Conservation (phyloP, 257 asterid genomes). For the Craterostigma plantagineum region DNA sequence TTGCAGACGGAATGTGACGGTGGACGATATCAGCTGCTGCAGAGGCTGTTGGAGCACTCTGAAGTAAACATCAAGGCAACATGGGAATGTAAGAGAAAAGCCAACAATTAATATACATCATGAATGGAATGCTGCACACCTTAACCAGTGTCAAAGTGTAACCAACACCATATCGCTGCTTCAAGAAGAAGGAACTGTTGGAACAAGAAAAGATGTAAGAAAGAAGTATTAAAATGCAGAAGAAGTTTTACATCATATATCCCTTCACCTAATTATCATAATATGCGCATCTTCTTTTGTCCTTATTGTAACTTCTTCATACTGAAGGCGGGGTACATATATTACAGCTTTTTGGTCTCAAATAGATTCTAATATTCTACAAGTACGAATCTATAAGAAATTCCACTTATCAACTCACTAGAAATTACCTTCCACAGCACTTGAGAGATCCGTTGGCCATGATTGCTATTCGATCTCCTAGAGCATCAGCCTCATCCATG, state of each 20-base stretch:
- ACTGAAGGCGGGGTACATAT: too few species aligned
- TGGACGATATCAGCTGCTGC: conserved; percentile 74
- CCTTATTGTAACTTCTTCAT: too few species aligned
- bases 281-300: too few species aligned
- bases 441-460: conserved; percentile 95
- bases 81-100: conserved; percentile 6
- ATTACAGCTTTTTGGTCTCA: too few species aligned
- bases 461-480: conserved; percentile 97
- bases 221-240: too few species aligned
- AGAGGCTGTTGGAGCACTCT: conserved; percentile 62
- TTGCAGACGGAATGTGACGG: conserved; percentile 79
- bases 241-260: too few species aligned
- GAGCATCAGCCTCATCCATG: conserved; percentile 98
- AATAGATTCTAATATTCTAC: too few species aligned
- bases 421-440: conserved; percentile 83
- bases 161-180: conserved; percentile 97
- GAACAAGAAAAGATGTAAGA: conserved; percentile 8
- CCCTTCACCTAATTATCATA: too few species aligned
- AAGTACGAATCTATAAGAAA: background rate
- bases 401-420: background rate
- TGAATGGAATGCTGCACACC: conserved; percentile 26
- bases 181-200: conserved; percentile 86
- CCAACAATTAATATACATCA: conserved; percentile 7
- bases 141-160: conserved; percentile 92
- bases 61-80: conserved; percentile 14